Conservation (phyloP, 108 stramenopile genomes). For the Ochromonas danica region DNA sequence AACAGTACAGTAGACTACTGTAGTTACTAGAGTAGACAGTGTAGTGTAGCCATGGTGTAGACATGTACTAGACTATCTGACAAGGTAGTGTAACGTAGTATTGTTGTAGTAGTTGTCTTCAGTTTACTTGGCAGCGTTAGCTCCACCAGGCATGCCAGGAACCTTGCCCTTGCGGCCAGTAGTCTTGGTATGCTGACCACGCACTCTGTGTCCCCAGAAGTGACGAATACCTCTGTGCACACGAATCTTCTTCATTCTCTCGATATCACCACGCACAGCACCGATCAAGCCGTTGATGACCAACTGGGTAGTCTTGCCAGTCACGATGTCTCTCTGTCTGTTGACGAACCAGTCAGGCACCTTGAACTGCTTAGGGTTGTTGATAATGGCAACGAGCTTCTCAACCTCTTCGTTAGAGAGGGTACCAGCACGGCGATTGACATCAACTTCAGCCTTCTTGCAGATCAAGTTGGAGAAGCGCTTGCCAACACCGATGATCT, state of each 20-base stretch:
- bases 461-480: conserved; percentile 97
- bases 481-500: conserved; percentile 96
- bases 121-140: conserved; percentile 37
- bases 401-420: conserved; percentile 98
- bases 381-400: conserved; percentile 96
- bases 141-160: conserved; percentile 38
- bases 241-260: conserved; percentile 75
- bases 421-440: conserved; percentile 87
- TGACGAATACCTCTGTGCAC: conserved; percentile 99
- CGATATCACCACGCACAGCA: conserved; percentile 98
- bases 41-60: too few relatives aligned
- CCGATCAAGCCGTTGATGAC: conserved; percentile 93
- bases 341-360: conserved; percentile 99
- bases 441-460: conserved; percentile 99
- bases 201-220: conserved; percentile 98
- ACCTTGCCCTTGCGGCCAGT: conserved; percentile 76
- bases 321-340: conserved; percentile 99
- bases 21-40: too few relatives aligned
- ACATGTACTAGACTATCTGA: too few relatives aligned
- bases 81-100: too few relatives aligned
- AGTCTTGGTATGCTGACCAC: conserved; percentile 99
- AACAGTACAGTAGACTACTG: too few relatives aligned
- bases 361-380: conserved; percentile 97
- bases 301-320: conserved; percentile 95
- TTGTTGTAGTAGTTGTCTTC: too few relatives aligned